These are phyloP conservation scores for Salvia hispanica DNA, from an alignment of 257 asterid genomes.

Conservation along the genomic window DNA sequence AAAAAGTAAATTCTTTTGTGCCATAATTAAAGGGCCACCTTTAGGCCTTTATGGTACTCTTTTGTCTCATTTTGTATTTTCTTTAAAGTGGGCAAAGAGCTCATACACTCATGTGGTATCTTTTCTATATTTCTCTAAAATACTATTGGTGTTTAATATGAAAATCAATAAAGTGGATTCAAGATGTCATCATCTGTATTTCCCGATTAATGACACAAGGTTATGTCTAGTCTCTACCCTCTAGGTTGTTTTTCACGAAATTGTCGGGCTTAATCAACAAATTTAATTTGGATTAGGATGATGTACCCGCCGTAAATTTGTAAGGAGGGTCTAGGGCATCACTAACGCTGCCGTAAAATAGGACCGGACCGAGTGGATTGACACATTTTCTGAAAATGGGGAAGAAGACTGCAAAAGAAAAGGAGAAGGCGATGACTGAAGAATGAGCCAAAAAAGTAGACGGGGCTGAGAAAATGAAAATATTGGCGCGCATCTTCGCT, in stretches of 20 bases:
- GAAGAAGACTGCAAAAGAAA: too few species aligned
- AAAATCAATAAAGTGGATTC: neutral
- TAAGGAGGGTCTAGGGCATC: neutral
- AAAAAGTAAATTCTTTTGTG: constrained; percentile 29
- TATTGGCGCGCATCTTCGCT: too few species aligned
- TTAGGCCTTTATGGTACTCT: constrained; percentile 30
- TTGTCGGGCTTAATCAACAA: constrained; percentile 34
- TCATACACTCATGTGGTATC: constrained; percentile 37
- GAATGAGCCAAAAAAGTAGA: too few species aligned
- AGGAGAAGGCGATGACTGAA: too few species aligned
- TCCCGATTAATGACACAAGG: constrained; percentile 17
- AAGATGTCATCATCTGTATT: constrained; percentile 29
- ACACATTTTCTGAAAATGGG: too few species aligned
- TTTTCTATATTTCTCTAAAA: neutral
- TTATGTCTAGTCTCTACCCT: constrained; percentile 9
- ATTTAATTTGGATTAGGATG: neutral
- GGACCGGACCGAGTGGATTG: too few species aligned
- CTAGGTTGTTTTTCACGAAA: constrained; percentile 15
- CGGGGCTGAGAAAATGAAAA: too few species aligned
- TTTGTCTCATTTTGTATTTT: constrained; percentile 37
- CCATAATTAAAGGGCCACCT: constrained; percentile 38
- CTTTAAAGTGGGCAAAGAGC: constrained; percentile 37
- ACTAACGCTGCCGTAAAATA: too few species aligned
- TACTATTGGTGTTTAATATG: neutral
- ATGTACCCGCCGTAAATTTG: neutral